Evolutionary conservation across 768 basidiomycete species (phyloP).

Genomic region (Podaxis rugospora): DNA sequence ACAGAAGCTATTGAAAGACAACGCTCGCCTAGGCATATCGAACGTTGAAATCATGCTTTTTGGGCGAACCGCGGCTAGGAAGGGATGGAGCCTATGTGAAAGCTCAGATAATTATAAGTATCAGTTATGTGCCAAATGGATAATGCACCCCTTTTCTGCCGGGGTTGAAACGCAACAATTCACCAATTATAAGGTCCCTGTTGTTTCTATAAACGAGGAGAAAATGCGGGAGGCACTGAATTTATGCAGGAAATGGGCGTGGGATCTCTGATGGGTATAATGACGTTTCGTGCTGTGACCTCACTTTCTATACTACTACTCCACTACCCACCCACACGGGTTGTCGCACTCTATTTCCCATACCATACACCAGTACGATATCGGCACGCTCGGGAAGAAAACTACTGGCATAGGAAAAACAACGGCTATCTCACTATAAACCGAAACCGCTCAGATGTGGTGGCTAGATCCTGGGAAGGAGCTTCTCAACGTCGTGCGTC

Average conservation of each 20-base stretch:
- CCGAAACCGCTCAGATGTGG: conserved; percentile 51
- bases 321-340: neutral
- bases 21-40: too few species aligned
- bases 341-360: neutral
- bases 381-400: neutral
- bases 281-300: conserved; percentile 8
- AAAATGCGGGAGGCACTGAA: too few species aligned
- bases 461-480: conserved; percentile 87
- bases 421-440: neutral
- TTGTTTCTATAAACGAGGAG: too few species aligned
- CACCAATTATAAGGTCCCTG: too few species aligned
- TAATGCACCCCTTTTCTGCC: too few species aligned
- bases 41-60: too few species aligned
- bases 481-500: conserved; percentile 70
- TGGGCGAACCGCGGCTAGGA: too few species aligned
- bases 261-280: neutral
- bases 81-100: too few species aligned
- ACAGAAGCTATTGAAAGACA: too few species aligned
- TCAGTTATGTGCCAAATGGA: too few species aligned
- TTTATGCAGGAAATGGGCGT: neutral
- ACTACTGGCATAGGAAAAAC: neutral
- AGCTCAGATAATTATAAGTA: too few species aligned
- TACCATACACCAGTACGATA: neutral
- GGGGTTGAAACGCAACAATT: too few species aligned
- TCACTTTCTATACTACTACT: neutral